Conservation (phyloP, 208 protist genomes). For the Acanthamoeba triangularis region DNA sequence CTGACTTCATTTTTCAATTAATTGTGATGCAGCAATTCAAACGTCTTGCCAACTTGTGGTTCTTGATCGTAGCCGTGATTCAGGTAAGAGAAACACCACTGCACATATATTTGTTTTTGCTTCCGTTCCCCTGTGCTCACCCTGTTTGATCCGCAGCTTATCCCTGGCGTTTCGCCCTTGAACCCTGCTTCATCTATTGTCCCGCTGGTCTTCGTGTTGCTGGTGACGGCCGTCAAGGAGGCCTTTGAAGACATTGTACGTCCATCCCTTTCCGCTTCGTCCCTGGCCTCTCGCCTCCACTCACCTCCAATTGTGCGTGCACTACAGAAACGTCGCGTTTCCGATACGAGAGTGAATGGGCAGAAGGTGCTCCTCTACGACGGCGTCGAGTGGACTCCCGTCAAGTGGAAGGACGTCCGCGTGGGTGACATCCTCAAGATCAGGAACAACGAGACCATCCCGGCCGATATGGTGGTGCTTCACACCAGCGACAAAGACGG, state of each 20-base stretch:
- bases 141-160: slow-evolving; percentile 74
- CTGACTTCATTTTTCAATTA: neutral
- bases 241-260: slow-evolving; percentile 87
- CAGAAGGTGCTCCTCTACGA: slow-evolving; percentile 79
- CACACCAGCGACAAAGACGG: slow-evolving; percentile 80
- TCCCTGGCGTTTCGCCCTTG: slow-evolving; percentile 92
- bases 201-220: slow-evolving; percentile 88
- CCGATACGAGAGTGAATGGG: slow-evolving; percentile 87
- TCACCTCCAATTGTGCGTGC: slow-evolving; percentile 20
- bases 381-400: slow-evolving; percentile 79
- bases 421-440: slow-evolving; percentile 90
- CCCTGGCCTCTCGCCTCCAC: neutral
- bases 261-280: neutral
- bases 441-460: slow-evolving; percentile 89
- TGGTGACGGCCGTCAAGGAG: slow-evolving; percentile 90
- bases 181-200: slow-evolving; percentile 93
- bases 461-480: slow-evolving; percentile 85
- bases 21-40: slow-evolving; percentile 59
- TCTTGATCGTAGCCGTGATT: slow-evolving; percentile 76
- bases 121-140: neutral
- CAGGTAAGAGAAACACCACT: slow-evolving; percentile 66
- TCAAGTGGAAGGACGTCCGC: slow-evolving; percentile 87
- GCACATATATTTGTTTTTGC: neutral
- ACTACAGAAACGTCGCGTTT: slow-evolving; percentile 83
- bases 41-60: slow-evolving; percentile 74